Conservation (phyloP, 495 filamentous ascomycete genomes). For the Penicillium angulare region DNA sequence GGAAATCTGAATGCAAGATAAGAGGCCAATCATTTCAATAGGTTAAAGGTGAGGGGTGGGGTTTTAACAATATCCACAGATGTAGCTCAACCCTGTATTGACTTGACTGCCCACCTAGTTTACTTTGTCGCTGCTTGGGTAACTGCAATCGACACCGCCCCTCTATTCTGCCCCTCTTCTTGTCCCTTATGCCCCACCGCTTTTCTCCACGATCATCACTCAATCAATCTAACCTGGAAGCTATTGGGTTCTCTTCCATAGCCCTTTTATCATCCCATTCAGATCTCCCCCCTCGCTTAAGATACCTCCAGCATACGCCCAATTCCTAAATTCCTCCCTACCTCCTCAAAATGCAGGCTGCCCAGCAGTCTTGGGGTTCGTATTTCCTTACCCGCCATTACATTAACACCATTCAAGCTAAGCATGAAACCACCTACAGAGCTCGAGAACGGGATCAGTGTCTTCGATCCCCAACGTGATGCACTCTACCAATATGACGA, state of each 20-base stretch:
- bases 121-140: not conserved
- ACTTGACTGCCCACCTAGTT: no score
- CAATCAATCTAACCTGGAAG: no score
- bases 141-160: no score
- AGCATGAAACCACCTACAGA: slow-evolving; percentile 51
- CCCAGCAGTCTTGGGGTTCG: slow-evolving; percentile 62
- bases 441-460: slow-evolving; percentile 79
- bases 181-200: slow-evolving; percentile 10
- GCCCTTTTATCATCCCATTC: slow-evolving; percentile 6
- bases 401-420: slow-evolving; percentile 3
- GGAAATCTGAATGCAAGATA: no score
- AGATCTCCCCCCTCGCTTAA: not conserved
- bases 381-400: slow-evolving; percentile 9
- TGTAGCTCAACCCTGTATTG: no score
- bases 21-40: no score
- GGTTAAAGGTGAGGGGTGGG: no score
- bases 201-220: slow-evolving; percentile 16
- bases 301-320: not conserved
- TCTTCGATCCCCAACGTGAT: slow-evolving; percentile 83
- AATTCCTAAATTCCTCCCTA: slow-evolving; percentile 1
- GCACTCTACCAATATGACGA: slow-evolving; percentile 83
- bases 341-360: slow-evolving; percentile 45
- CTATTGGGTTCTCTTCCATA: slow-evolving; percentile 15
- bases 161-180: not conserved
- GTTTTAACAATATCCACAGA: no score